Conservation (phyloP, 2,329 filamentous ascomycete species). For the Ophiognomonia clavigignenti-juglandacearum region DNA sequence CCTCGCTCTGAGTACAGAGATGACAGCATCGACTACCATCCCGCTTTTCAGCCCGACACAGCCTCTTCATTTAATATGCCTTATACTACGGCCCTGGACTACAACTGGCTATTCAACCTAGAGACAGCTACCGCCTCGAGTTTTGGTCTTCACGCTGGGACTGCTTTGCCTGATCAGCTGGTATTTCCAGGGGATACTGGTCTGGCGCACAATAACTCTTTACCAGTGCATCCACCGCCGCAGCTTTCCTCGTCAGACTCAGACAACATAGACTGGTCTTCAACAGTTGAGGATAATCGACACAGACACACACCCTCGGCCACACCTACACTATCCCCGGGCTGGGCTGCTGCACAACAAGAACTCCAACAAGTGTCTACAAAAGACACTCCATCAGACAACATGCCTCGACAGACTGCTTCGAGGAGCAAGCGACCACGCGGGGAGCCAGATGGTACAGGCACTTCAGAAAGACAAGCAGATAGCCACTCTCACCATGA, state of each 20-base stretch:
- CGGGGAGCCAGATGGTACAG: neutral
- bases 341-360: too few species aligned
- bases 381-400: too few species aligned
- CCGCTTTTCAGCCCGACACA: conserved; percentile 56
- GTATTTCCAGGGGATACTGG: neutral
- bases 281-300: too few species aligned
- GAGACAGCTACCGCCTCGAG: conserved; percentile 14
- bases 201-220: neutral
- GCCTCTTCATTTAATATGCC: conserved; percentile 62
- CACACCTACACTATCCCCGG: too few species aligned
- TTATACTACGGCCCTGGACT: conserved; percentile 58
- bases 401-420: too few species aligned
- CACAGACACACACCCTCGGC: too few species aligned
- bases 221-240: too few species aligned
- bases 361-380: too few species aligned
- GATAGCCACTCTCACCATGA: neutral
- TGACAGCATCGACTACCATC: conserved; percentile 38
- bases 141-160: conserved; percentile 8
- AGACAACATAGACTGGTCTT: too few species aligned
- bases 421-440: too few species aligned
- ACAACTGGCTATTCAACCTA: conserved; percentile 58
- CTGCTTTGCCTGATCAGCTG: neutral
- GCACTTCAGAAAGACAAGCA: neutral
- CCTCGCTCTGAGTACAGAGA: conserved; percentile 20
- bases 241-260: too few species aligned